Evolutionary conservation across 108 stramenopile genomes (phyloP).

Genomic region (Cylindrotheca fusiformis): DNA sequence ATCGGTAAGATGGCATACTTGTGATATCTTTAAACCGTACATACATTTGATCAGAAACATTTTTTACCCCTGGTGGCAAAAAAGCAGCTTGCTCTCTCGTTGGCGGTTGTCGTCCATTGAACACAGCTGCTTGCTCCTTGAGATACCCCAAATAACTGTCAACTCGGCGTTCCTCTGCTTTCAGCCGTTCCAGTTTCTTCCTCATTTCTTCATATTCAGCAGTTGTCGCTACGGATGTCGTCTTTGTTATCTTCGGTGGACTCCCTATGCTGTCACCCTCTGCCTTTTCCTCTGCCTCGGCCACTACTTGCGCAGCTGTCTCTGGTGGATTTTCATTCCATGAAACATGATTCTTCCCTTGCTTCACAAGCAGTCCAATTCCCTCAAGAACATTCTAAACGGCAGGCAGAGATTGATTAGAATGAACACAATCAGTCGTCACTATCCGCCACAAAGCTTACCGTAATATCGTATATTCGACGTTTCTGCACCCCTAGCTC

Average conservation of each 20-base stretch:
- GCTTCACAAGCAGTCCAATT: conserved; percentile 85
- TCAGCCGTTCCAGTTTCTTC: conserved; percentile 24
- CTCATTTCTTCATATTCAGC: conserved; percentile 32
- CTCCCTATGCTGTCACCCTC: conserved; percentile 26
- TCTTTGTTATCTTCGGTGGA: conserved; percentile 31
- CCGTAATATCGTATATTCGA: conserved; percentile 93
- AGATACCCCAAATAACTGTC: conserved; percentile 36
- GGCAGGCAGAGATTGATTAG: no score
- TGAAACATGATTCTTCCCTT: conserved; percentile 87
- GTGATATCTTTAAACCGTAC: conserved; percentile 69
- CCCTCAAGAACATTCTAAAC: conserved; percentile 89
- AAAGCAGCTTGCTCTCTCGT: conserved; percentile 15
- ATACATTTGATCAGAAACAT: conserved; percentile 47
- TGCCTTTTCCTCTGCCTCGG: conserved; percentile 7
- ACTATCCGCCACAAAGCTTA: conserved; percentile 8
- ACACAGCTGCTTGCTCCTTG: conserved; percentile 34
- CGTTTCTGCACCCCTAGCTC: conserved; percentile 89
- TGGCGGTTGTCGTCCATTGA: conserved; percentile 18
- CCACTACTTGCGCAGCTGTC: conserved; percentile 12
- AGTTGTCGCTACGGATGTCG: conserved; percentile 12
- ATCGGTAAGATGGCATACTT: conserved; percentile 44
- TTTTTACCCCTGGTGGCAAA: conserved; percentile 30
- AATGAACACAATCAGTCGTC: not conserved
- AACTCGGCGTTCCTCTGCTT: conserved; percentile 38
- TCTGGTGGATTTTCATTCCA: conserved; percentile 63